Percentiles rank a stretch among this genome's conserved stretches.
These are phyloP conservation scores for Mycena vulgaris DNA, from an alignment of 768 basidiomycete genomes.

Conservation along the genomic window DNA sequence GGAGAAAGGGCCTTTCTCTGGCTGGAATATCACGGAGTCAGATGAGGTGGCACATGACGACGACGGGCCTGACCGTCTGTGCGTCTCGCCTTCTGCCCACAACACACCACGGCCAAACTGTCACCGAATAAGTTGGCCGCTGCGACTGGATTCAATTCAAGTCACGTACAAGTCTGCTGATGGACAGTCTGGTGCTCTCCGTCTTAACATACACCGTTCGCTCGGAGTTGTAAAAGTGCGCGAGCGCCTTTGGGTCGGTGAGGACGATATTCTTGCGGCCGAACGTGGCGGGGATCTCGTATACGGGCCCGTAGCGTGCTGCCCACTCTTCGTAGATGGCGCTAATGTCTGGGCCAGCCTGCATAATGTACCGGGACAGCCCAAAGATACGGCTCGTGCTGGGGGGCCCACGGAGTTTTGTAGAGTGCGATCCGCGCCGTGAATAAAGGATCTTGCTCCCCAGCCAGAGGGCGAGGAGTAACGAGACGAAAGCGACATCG, in stretches of 20 bases:
- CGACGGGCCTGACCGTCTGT: conserved; percentile 38
- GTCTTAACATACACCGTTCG: conserved; percentile 37
- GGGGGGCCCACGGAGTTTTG: conserved; percentile 28
- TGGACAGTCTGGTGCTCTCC: conserved; percentile 7
- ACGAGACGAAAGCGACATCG: neutral
- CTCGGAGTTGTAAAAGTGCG: conserved; percentile 40
- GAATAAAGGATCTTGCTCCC: neutral
- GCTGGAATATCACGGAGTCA: conserved; percentile 29
- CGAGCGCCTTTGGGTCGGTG: conserved; percentile 43
- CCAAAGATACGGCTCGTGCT: conserved; percentile 33
- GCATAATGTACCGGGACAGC: conserved; percentile 10
- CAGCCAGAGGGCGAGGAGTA: neutral
- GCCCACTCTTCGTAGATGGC: conserved; percentile 35
- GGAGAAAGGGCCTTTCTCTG: conserved; percentile 57
- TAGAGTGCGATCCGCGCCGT: neutral
- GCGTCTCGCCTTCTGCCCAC: conserved; percentile 41
- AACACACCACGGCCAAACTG: conserved; percentile 35
- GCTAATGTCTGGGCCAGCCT: conserved; percentile 15
- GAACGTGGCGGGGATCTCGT: conserved; percentile 24
- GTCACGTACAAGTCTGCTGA: conserved; percentile 16
- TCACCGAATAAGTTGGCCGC: neutral
- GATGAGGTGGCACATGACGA: neutral
- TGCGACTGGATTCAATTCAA: neutral
- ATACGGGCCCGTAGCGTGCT: too few species aligned
- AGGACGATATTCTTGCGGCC: conserved; percentile 32